Base-by-base conservation (phyloP, 2,329 filamentous ascomycete species). In the Colletotrichum sp. region DNA sequence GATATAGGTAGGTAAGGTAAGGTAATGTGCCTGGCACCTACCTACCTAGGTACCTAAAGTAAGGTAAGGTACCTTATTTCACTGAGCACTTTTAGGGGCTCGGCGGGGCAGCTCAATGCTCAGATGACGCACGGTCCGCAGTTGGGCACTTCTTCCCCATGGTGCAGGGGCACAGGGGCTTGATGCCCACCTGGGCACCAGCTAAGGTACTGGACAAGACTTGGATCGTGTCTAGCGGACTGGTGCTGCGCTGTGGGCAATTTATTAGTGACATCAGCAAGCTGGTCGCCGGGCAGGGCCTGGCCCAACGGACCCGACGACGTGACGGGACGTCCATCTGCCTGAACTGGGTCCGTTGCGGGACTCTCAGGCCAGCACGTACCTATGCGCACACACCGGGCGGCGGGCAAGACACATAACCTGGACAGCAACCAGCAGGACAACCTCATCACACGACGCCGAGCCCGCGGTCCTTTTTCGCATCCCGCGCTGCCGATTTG, bases 181-280 rank as follows among this genome's bases (percentile, higher is more conserved):
- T 49, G n/a, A 49, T 49, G n/a, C n/a, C 44, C 44, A 49, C 28
- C 28, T 30, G 28, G 28, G 28, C 28, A 30, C 28, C 28, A 30
- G 28, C 28, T 30, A 30, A 30, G 28, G 28, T 30, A 30, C 28
- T 30, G 28, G 28, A 30, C 44, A 49, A 12, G 39, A 6, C 39
- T 21, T 21, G 18, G 39, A 49, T n/a, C 18, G 18, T 49, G 39
- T 21, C 39, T 49, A 21, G 44, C 44, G n/a, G 44, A 10, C 59
- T 30, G 59, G 28, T 44, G 12, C 26, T 57, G 44, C 49, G 30
- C 44, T 21, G 39, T 49, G 44, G 44, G 44, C 30, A 75, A 67
- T 72, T 32, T 55, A 75, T 72, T 72, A 75, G 72, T 72, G 72
- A 75, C 72, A 72, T 75, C 72, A 75, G 71, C 71, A 75, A 66